Conservation (phyloP, 345 rosid genomes). For the Ceriops zippeliana region DNA sequence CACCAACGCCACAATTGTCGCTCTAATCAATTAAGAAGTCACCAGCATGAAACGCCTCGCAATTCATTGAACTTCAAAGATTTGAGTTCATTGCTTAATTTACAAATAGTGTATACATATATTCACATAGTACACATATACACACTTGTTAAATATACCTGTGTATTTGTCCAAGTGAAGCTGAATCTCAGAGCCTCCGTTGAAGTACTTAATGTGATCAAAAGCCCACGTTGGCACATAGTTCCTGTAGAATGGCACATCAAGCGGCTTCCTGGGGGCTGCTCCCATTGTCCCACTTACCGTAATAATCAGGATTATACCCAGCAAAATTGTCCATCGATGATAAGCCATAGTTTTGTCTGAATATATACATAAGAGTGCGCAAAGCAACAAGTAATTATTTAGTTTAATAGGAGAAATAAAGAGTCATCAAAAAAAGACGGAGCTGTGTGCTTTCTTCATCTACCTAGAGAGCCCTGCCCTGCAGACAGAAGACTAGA, state of each 20-base stretch:
- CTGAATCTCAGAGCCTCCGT: constrained; percentile 65
- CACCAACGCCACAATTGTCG: too few species aligned
- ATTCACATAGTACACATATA: too few species aligned
- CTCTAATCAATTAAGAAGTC: too few species aligned
- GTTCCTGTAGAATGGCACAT: constrained; percentile 72
- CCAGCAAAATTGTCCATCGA: constrained; percentile 27
- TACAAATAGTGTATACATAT: not conserved
- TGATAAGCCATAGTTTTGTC: not conserved
- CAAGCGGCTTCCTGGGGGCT: constrained; percentile 51
- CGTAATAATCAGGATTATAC: constrained; percentile 26
- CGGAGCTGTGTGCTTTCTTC: not conserved
- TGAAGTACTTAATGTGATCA: constrained; percentile 83
- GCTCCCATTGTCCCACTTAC: constrained; percentile 50
- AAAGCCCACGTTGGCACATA: constrained; percentile 85
- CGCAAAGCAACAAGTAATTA: not conserved
- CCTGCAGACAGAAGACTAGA: not conserved
- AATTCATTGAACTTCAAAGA: not conserved
- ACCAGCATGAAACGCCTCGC: too few species aligned
- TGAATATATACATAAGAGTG: not conserved
- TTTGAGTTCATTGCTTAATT: not conserved
- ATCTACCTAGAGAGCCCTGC: not conserved
- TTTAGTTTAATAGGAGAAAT: not conserved
- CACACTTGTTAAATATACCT: constrained; percentile 25
- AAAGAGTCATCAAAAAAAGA: not conserved
- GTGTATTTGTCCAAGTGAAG: constrained; percentile 77